Percentiles rank a stretch among this genome's conserved stretches.
These are phyloP conservation scores for Globisporangium megalacanthum DNA, from an alignment of 352 stramenopile genomes.

Conservation along the genomic window DNA sequence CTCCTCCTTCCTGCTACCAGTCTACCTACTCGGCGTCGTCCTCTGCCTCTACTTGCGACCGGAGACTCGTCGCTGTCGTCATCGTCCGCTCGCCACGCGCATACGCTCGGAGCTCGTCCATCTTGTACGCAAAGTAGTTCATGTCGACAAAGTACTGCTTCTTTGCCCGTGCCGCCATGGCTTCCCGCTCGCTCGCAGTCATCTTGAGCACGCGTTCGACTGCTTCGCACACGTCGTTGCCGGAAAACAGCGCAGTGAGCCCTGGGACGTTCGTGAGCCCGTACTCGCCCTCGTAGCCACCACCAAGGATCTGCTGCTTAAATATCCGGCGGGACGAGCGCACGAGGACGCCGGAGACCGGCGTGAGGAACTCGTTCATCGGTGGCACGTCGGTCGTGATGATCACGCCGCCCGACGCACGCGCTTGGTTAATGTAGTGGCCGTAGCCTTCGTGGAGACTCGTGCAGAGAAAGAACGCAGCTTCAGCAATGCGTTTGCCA, in stretches of 20 bases:
- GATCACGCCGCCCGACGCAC: slow-evolving; percentile 35
- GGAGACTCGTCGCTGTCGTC: too few relatives aligned
- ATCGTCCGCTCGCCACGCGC: slow-evolving; percentile 10
- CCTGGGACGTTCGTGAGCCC: slow-evolving; percentile 28
- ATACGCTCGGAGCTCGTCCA: slow-evolving; percentile 38
- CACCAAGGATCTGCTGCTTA: slow-evolving; percentile 31
- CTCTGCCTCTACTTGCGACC: too few relatives aligned
- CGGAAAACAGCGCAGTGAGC: slow-evolving; percentile 34
- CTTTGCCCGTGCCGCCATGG: slow-evolving; percentile 14
- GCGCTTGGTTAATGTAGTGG: slow-evolving; percentile 64
- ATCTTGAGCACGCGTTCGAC: slow-evolving; percentile 29
- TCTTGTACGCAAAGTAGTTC: slow-evolving; percentile 53
- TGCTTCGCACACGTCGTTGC: slow-evolving; percentile 30
- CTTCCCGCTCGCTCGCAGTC: slow-evolving; percentile 14
- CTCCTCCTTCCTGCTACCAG: too few relatives aligned
- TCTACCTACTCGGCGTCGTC: too few relatives aligned
- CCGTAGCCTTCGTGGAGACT: slow-evolving; percentile 54
- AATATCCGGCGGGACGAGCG: slow-evolving; percentile 7
- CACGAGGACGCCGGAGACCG: slow-evolving; percentile 34
- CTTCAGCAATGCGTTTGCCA: slow-evolving; percentile 32
- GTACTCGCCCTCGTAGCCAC: slow-evolving; percentile 21
- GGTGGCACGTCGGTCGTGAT: slow-evolving; percentile 48
- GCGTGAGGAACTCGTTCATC: slow-evolving; percentile 53
- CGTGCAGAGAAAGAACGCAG: slow-evolving; percentile 42
- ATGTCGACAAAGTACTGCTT: slow-evolving; percentile 65